Conservation (phyloP, 768 basidiomycete genomes). For the Mycena pura region DNA sequence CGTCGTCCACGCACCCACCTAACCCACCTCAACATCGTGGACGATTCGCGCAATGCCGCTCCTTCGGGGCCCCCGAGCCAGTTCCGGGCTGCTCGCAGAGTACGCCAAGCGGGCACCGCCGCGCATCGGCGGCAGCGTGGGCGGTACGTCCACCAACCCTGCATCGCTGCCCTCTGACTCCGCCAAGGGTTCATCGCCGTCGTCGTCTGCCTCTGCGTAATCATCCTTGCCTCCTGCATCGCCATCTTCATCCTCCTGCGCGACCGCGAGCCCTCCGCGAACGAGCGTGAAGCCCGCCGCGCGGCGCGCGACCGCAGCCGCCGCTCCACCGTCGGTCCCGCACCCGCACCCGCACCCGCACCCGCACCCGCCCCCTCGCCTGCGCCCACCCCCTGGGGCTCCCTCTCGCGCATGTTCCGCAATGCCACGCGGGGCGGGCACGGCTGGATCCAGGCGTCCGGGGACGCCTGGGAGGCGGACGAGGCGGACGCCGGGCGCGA, state of each 20-base stretch:
- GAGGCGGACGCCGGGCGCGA: slow-evolving; percentile 19
- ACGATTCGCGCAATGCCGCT: no score
- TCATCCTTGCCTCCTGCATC: slow-evolving; percentile 59
- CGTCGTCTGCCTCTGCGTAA: slow-evolving; percentile 57
- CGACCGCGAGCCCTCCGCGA: slow-evolving; percentile 50
- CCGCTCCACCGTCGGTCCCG: not conserved
- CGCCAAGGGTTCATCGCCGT: slow-evolving; percentile 64
- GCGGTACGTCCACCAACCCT: slow-evolving; percentile 9
- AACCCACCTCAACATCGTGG: no score
- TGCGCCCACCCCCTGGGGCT: no score
- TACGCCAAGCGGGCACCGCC: slow-evolving; percentile 18
- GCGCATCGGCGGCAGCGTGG: slow-evolving; percentile 18
- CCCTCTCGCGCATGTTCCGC: not conserved
- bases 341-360: not conserved
- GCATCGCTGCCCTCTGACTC: not conserved
- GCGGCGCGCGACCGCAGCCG: slow-evolving; percentile 28
- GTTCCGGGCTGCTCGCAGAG: no score
- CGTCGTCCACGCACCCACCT: no score
- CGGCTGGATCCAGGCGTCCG: slow-evolving; percentile 31
- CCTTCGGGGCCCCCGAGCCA: no score
- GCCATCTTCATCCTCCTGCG: slow-evolving; percentile 65
- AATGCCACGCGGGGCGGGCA: slow-evolving; percentile 2
- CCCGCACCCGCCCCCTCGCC: not conserved
- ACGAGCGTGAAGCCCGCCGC: slow-evolving; percentile 44
- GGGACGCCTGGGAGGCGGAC: slow-evolving; percentile 28